Base-by-base conservation (phyloP, 768 basidiomycete species). In the Rubroboletus pulcherrimus region DNA sequence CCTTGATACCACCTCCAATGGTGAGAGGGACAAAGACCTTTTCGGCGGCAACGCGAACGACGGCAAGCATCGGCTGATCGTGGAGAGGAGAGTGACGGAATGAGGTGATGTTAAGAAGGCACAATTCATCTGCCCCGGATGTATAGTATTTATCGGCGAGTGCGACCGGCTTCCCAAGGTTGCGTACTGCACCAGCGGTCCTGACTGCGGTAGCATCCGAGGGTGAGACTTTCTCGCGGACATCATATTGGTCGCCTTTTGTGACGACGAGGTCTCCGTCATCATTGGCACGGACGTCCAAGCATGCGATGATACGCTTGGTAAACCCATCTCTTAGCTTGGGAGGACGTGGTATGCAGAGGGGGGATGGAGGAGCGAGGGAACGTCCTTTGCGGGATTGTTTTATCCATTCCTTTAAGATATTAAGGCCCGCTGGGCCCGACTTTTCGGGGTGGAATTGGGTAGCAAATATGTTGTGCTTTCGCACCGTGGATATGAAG, bases 361-460 rank as follows among this genome's bases (percentile, higher is more conserved):
- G 24, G 15, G 39, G 34, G 17, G 58, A n/a, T n/a, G 55, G 35
- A 26, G 77, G 71, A 0, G 71, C 57, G 34, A 63, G 61, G 48
- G 72, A 63, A 61, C 75, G 77, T 14, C 72, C 74, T 19, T 74
- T 63, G 44, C 75, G 74, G 24, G 86, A 77, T 56, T 77, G 77
- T 48, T 78, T 77, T 41, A 98, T 76, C 97, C 97, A 98, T 24
- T 82, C 74, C 55, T 83, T 80, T 43, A 98, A 76, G 39, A 98
- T 79, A 29, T 79, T 76, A 30, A 98, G 81, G 14, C 97, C 97
- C 0, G 93, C 91, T 31, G 75, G 72, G 19, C 97, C 96, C 0
- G 93, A 95, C 73, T 99, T 99, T 74, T 99, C 97, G 19, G 97
- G 97, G 73, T 99, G 97, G 74, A 98, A 98, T 70, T 99, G 97